Evolutionary conservation across 805 yeast genomes (phyloP), one percentile per base, ranked within the genome.

Genomic region (Zygosaccharomyces bisporus): DNA sequence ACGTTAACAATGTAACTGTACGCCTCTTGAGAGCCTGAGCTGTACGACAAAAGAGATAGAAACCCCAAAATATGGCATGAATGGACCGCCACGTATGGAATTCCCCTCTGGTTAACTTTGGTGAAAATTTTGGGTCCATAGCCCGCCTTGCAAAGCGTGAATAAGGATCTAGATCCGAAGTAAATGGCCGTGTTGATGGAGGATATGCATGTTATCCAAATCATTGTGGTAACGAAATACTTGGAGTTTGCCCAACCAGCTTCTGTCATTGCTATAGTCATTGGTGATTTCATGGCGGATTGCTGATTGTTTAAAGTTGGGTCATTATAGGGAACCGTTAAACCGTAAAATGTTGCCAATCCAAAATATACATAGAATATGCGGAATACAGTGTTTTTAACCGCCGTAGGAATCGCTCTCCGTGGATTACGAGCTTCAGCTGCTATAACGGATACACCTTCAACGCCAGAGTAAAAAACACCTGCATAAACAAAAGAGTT

Each of bases 151-250:
- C 88, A 80, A 72, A 83, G 72, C 43, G 76, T 79, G 50, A 82
- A 77, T 10, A 83, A 68, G 1, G 87, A 75, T 60, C 90, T 71
- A 2, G 86, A 77, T 8, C 85, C 86, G 60, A 83, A 73, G 61
- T 78, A 83, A 41, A 83, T 77, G 27, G 84, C 76, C 33, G 84
- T 74, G 64, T 83, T 83, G 56, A 82, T 77, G 4, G 90, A 85
- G 24, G 85, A 79, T 34, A 84, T 61, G 54, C 86, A 77, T 2
- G 84, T 80, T 10, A 81, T 57, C 46, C 81, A 65, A 49, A 83
- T 75, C 54, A 84, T 75, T 0, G 87, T 44, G 3, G 41, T 34
- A 79, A 50, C 68, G 49, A 80, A 69, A 54, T 81, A 76, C 6
- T 75, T 68, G 7, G 74, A 69, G n/a, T 63, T 66, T 27, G 64